Base-by-base conservation (phyloP, 1,284 basidiomycete genomes). In the Cutaneotrichosporon daszewskae region DNA sequence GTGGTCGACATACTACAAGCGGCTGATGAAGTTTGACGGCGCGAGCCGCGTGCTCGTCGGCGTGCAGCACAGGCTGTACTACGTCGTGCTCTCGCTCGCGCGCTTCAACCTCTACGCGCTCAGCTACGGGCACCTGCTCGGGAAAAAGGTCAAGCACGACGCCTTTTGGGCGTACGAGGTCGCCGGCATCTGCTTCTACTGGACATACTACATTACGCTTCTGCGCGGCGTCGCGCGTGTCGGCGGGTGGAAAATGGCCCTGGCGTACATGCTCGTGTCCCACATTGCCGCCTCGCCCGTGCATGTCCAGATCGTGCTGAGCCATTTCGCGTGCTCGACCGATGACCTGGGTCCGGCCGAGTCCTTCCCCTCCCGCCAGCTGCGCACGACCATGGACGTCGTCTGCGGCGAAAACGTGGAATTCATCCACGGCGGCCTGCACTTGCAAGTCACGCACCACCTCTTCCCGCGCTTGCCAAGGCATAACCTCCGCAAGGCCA, bases 401-500 rank as follows among this genome's bases (percentile, higher is more conserved):
- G 80, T 86, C 49, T 97, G 92, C 70, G 81, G 84, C 1, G 76
- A 82, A 3, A 80, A 80, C 34, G 77, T 96, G 55, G 87, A 82
- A 53, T 96, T 91, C 62, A 72, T 97, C 23, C 94, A 98, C 64
- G 94, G 94, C 22, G 94, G 80, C 82, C 63, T 80, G 19, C 90
- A 98, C 60, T 82, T 97, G 36, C 94, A 98, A 71, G 90, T 97
- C 29, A 90, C 94, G 5, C 94, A 98, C 64, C 95, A 97, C 70
- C 78, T 97, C 47, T 96, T 97, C 75, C 95, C 94, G 8, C 83
- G 95, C 18, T 75, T 97, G 2, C 95, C 95, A 2, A 77, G 95
- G 22, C 94, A 98, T 75, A 94, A 96, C 64, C 77, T 98, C 39
- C 80, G 82, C 28, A 77, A 80, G 45, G 88, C 90, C 0, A 85